Evolutionary conservation across 768 basidiomycete species (phyloP), one percentile per base, ranked within the genome.

Genomic region (Tylopilus plumbeoviolaceoides): DNA sequence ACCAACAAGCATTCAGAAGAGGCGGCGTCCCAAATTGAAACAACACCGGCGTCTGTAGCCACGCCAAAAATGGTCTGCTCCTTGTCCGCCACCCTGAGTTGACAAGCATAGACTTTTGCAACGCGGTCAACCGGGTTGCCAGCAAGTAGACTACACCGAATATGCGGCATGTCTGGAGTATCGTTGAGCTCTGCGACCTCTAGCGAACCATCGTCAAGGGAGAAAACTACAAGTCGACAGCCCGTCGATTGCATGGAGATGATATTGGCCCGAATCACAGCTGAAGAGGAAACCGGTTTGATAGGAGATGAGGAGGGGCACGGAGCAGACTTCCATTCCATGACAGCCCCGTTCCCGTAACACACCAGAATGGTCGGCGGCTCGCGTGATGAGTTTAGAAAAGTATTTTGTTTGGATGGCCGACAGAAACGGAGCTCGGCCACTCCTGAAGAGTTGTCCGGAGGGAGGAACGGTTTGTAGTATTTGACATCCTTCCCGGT

Each of bases 1-100:
- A 83, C 73, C 48, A 76, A 72, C 38, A 91, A 77, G 54, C 83
- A 82, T 57, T 84, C 84, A 11, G 78, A 76, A 7, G 82, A 82
- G n/a, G 70, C 59, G 8, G 75, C 81, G 61, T 91, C 88, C 90
- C 89, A 92, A 12, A 92, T 60, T 0, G 90, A 87, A 20, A 91
- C 74, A 10, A 79, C 72, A 10, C 90, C 89, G 1, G 78, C 75
- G 47, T 83, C 78, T 3, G 88, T 85, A 17, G 81, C 80, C 12
- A 79, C 78, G 38, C 75, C 82, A 15, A 90, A 65, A 55, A 91
- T 74, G 15, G 83, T 65, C 18, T 77, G 78, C 14, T 69, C 68
- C 43, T 66, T 71, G 7, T 80, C 81, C 35, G 75, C 78, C 47
- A 87, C 62, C 48, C 80, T 77, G 44, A 79, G 66, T 43, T 69